Evolutionary conservation across 78 protist species (phyloP), one percentile per base, ranked within the genome.

Genomic region (Chrysochromulina tobinii): DNA sequence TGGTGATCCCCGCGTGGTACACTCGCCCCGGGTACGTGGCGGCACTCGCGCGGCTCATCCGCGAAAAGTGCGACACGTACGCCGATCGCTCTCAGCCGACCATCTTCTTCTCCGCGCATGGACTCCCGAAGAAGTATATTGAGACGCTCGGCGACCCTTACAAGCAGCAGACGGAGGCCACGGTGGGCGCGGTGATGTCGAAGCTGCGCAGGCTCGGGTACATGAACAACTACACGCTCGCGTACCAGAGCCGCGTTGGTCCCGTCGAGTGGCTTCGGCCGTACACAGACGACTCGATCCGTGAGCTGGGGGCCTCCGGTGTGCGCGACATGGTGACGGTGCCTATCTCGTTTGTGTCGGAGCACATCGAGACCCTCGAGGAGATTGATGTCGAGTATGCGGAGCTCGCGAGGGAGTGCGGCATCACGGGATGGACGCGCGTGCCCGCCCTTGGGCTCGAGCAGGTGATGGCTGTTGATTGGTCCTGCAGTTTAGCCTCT

Each of bases 361-460:
- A 38, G 38, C 38, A 38, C 38, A 38, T 38, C 38, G 38, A 38
- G 38, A 38, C 38, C 38, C 38, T 38, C 38, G 38, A 38, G 38
- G 38, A 38, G 38, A 38, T 38, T 38, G 38, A 38, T 38, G 38
- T 38, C 73, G 48, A n/a, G 48, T 72, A 72, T 53, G 54, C 54
- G 54, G 81, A 72, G 81, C 81, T 72, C 20, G 81, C 81, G 20
- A 53, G 38, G 81, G 51, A n/a, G 53, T 1, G 20, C 7, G 81
- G 81, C 81, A 72, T 72, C 81, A 38, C 51, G 55, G 21, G 4
- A 6, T 72, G 81, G 81, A 4, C 3, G 53, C 81, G 81, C 53
- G 81, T 72, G 81, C 81, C 81, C 14, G 81, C 81, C 53, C 81
- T 72, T 23, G 81, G 81, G 20, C 17, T 72, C 81, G 81, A 72